Percentiles rank a stretch among this genome's conserved stretches.
Conservation (phyloP, 257 asterid genomes). For the Striga asiatica region DNA sequence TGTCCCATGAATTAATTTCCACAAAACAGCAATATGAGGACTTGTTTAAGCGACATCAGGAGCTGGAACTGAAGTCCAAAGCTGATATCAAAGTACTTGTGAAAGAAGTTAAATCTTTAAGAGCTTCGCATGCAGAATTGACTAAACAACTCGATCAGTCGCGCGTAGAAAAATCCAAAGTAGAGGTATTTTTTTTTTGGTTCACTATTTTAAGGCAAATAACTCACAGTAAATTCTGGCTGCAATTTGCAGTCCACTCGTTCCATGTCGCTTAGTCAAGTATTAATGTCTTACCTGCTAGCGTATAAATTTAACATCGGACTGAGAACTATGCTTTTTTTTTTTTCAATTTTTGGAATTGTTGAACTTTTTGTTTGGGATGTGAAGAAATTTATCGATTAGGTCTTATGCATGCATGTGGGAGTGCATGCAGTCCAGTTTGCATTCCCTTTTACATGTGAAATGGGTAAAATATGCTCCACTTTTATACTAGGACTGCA, state of each 20-base stretch:
- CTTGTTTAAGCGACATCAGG: slow-evolving; percentile 54
- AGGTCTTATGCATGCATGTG: background rate
- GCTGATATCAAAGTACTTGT: slow-evolving; percentile 80
- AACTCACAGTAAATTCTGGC: background rate
- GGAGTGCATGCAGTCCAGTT: background rate
- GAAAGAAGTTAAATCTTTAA: slow-evolving; percentile 83
- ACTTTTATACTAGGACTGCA: background rate
- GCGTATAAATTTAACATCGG: no score
- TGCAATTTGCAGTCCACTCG: background rate
- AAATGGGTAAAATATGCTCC: background rate
- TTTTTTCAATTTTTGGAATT: background rate
- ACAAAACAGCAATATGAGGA: slow-evolving; percentile 48
- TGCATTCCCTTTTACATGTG: background rate
- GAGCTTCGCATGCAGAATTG: slow-evolving; percentile 63
- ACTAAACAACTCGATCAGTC: slow-evolving; percentile 56
- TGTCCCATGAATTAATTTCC: slow-evolving; percentile 50
- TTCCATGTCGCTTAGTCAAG: no score
- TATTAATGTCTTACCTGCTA: background rate
- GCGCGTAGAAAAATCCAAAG: slow-evolving; percentile 38
- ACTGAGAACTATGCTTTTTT: background rate
- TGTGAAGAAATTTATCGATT: background rate
- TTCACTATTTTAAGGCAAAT: slow-evolving; percentile 10
- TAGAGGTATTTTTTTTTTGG: slow-evolving; percentile 45
- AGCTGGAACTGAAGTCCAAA: slow-evolving; percentile 69
- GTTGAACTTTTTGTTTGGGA: background rate